Evolutionary conservation across 1,284 basidiomycete species (phyloP), one percentile per base, ranked within the genome.

Genomic region (Cryptococcus sp.): DNA sequence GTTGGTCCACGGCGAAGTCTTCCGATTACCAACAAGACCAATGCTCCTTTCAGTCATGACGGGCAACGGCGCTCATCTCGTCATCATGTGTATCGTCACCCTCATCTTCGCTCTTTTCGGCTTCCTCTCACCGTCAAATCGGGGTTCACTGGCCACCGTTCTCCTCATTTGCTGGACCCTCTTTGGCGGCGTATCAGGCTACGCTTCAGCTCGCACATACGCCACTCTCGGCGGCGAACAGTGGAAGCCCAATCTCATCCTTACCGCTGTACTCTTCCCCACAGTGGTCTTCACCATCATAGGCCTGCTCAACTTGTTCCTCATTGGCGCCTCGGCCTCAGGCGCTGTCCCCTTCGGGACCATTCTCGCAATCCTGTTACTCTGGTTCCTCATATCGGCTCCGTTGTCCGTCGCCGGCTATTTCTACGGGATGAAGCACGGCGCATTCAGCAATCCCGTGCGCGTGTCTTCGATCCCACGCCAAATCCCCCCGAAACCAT

Each of bases 321-420:
- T 99, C 31, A 81, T 98, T 61, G 82, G 85, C 3, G 89, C 91
- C 16, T 87, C 87, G 5, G 93, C 93, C 0, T 95, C 94, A 3
- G 95, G 94, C 19, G 95, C 95, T 8, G 92, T 99, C 41, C 95
- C 95, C 3, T 96, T 98, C 74, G 92, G 89, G 42, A 95, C 95
- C 0, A 88, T 98, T 82, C 80, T 93, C 45, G 84, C 93, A 20
- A 90, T 99, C 61, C 85, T 95, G 19, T 74, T 91, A 10, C 80
- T 99, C n/a, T 99, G 94, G 94, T 96, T 93, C 77, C 87, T 93
- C 49, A 92, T 98, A 61, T 93, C 93, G 38, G 89, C 91, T 0
- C 95, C 95, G 0, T 82, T 86, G 6, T 81, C 80, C 5, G 66
- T 82, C 7, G 72, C 80, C 6, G 85, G 85, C 25, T 80, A 82